Percentiles rank a stretch among this genome's conserved stretches.
These are phyloP conservation scores for Clitopilus hobsonii DNA, from an alignment of 768 basidiomycete genomes.

Conservation along the genomic window DNA sequence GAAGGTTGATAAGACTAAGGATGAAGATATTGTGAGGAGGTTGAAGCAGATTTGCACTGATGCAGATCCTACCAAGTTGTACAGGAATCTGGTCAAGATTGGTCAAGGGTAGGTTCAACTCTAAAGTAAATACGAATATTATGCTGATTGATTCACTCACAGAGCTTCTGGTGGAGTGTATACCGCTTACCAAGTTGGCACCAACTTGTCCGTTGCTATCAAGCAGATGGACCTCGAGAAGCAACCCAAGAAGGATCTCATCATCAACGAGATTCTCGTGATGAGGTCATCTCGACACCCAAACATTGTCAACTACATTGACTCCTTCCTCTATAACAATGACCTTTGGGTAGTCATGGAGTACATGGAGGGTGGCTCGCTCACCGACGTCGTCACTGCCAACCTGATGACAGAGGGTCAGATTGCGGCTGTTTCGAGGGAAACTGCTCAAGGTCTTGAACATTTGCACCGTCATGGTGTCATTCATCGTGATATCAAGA, in stretches of 20 bases:
- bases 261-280: slow-evolving; percentile 99
- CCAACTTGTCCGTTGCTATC: slow-evolving; percentile 92
- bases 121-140: slow-evolving; percentile 6
- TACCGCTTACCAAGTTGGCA: slow-evolving; percentile 96
- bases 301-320: slow-evolving; percentile 99
- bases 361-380: slow-evolving; percentile 95
- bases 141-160: slow-evolving; percentile 3
- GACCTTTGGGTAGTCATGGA: slow-evolving; percentile 99
- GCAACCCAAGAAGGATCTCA: slow-evolving; percentile 98
- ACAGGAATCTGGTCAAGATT: slow-evolving; percentile 92
- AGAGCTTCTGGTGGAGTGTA: slow-evolving; percentile 98
- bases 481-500: slow-evolving; percentile 99
- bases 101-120: slow-evolving; percentile 75
- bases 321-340: slow-evolving; percentile 96
- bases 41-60: slow-evolving; percentile 95
- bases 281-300: slow-evolving; percentile 96
- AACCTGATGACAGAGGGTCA: slow-evolving; percentile 98
- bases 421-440: slow-evolving; percentile 93
- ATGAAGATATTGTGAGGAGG: slow-evolving; percentile 87
- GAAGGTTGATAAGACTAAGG: slow-evolving; percentile 76
- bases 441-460: slow-evolving; percentile 88
- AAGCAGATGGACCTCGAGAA: slow-evolving; percentile 99
- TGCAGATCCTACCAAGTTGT: slow-evolving; percentile 92
- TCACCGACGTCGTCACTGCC: slow-evolving; percentile 94
- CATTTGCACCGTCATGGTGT: slow-evolving; percentile 96